phyloP scores from a whole-genome alignment of 1,284 basidiomycete genomes.

The Meira nashicola region DNA sequence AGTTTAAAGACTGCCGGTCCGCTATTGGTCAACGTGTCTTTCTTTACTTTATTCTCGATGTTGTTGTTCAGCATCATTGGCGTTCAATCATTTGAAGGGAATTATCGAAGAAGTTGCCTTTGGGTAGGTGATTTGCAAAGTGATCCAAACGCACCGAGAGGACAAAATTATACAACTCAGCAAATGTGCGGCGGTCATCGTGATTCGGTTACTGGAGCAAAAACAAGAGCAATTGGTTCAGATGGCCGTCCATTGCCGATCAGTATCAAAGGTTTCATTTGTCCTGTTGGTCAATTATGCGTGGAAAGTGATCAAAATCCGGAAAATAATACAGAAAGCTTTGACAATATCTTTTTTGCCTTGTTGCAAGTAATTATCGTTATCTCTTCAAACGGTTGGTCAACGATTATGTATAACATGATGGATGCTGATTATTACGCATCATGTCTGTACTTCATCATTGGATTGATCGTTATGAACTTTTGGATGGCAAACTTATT shows the following conservation, averaged over 20 bases:
- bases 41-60: conserved; percentile 87
- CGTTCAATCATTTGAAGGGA: conserved; percentile 50
- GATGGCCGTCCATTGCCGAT: conserved; percentile 20
- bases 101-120: conserved; percentile 46
- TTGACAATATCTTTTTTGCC: conserved; percentile 82
- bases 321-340: conserved; percentile 66
- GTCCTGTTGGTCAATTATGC: conserved; percentile 50
- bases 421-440: conserved; percentile 87
- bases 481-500: conserved; percentile 75
- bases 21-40: conserved; percentile 77
- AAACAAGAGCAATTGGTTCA: conserved; percentile 18
- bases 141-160: conserved; percentile 23
- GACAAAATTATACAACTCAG: conserved; percentile 32
- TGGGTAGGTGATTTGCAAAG: conserved; percentile 35
- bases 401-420: conserved; percentile 74
- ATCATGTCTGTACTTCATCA: conserved; percentile 82
- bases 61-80: conserved; percentile 67
- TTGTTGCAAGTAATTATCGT: conserved; percentile 80
- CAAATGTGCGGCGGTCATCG: conserved; percentile 48
- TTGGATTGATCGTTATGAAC: conserved; percentile 57
- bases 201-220: conserved; percentile 15
- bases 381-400: conserved; percentile 57
- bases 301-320: conserved; percentile 61
- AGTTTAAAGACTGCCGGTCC: conserved; percentile 87
- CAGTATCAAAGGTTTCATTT: conserved; percentile 48